Evolutionary conservation across 2,329 filamentous ascomycete species (phyloP).

Genomic region (Nigrograna mackinnonii): DNA sequence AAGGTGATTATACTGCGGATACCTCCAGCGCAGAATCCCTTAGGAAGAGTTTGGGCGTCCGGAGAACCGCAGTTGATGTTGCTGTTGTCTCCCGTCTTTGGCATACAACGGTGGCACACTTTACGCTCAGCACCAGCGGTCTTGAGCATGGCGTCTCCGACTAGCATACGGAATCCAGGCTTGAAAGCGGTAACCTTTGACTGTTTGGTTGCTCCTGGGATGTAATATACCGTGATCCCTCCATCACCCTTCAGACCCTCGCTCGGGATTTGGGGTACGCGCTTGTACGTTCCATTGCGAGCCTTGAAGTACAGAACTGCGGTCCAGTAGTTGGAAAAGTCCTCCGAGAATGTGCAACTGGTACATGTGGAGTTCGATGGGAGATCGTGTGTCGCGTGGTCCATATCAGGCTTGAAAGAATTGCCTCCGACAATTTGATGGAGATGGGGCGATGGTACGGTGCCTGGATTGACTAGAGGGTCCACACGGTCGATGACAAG

Average conservation of each 20-base stretch:
- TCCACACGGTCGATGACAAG: slow-evolving; percentile 27
- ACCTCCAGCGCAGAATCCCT: slow-evolving; percentile 54
- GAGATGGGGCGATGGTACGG: slow-evolving; percentile 21
- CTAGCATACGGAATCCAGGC: slow-evolving; percentile 37
- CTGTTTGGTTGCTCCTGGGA: slow-evolving; percentile 15
- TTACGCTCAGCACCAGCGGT: slow-evolving; percentile 11
- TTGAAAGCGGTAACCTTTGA: slow-evolving; percentile 63
- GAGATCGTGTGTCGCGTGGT: slow-evolving; percentile 20
- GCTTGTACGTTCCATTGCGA: slow-evolving; percentile 31
- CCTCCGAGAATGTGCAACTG: slow-evolving; percentile 28
- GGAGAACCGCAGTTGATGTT: slow-evolving; percentile 25
- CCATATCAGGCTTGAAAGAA: slow-evolving; percentile 26
- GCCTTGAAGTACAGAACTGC: slow-evolving; percentile 29
- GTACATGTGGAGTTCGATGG: slow-evolving; percentile 25
- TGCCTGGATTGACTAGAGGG: slow-evolving; percentile 34
- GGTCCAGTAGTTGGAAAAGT: slow-evolving; percentile 36
- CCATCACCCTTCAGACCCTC: slow-evolving; percentile 20
- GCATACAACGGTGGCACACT: slow-evolving; percentile 30
- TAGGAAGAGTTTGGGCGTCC: slow-evolving; percentile 21
- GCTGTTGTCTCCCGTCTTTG: slow-evolving; percentile 18
- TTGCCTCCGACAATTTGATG: slow-evolving; percentile 32
- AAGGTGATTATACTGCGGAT: slow-evolving; percentile 70
- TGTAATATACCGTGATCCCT: slow-evolving; percentile 34
- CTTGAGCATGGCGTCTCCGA: slow-evolving; percentile 8
- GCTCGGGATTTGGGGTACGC: slow-evolving; percentile 22